Percentiles rank a stretch among this genome's conserved stretches.
Conservation (phyloP, 257 asterid genomes). For the Galeopsis tetrahit region DNA sequence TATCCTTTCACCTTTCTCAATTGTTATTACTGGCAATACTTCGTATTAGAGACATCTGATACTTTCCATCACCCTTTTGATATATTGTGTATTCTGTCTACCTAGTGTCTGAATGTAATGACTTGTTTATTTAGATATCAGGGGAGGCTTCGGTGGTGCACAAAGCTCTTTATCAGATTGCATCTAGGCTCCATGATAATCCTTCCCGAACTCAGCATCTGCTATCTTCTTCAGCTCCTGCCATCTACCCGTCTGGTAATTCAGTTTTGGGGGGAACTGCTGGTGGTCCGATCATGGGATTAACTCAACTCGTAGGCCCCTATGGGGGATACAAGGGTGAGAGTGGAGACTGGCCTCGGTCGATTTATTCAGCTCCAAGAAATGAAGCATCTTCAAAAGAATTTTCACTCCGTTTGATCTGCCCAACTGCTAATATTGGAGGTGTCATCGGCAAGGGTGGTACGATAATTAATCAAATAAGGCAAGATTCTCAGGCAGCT, state of each 20-base stretch:
- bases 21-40: neutral
- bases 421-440: slow-evolving; percentile 84
- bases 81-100: neutral
- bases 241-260: slow-evolving; percentile 63
- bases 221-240: slow-evolving; percentile 71
- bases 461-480: slow-evolving; percentile 75
- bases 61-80: neutral
- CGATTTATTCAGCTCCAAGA: slow-evolving; percentile 75
- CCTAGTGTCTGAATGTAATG: slow-evolving; percentile 6
- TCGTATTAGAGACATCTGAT: slow-evolving; percentile 13
- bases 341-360: slow-evolving; percentile 71
- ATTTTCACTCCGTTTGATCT: slow-evolving; percentile 76
- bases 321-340: slow-evolving; percentile 91
- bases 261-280: slow-evolving; percentile 65
- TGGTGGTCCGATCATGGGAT: slow-evolving; percentile 78
- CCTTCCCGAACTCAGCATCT: slow-evolving; percentile 92
- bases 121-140: slow-evolving; percentile 57
- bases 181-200: slow-evolving; percentile 85
- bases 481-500: slow-evolving; percentile 89
- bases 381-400: slow-evolving; percentile 73
- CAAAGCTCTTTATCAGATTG: slow-evolving; percentile 81
- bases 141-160: slow-evolving; percentile 78
- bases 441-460: slow-evolving; percentile 98
- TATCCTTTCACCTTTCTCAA: neutral
- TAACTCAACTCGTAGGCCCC: slow-evolving; percentile 70